Conservation (phyloP, 2,329 filamentous ascomycete genomes). For the Aureobasidium vineae region DNA sequence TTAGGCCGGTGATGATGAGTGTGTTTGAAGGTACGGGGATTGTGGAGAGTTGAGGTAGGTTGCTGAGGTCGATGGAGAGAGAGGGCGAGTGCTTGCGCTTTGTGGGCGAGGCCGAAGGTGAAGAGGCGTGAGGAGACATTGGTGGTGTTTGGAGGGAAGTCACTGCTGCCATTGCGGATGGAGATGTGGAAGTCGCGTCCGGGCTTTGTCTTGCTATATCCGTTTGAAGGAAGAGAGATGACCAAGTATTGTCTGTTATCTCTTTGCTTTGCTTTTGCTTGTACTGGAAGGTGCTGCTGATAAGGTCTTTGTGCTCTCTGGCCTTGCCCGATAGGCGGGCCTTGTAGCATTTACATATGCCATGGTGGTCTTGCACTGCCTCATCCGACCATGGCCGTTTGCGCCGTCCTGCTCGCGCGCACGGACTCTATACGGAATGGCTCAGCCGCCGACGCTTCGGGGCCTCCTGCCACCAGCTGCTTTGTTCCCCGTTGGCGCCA, state of each 20-base stretch:
- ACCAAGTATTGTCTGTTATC: background rate
- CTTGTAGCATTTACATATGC: background rate
- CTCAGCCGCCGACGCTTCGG: constrained; percentile 14
- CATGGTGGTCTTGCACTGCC: constrained; percentile 5
- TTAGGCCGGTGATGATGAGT: constrained; percentile 77
- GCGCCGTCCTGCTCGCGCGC: constrained; percentile 1
- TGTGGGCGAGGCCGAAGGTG: constrained; percentile 11
- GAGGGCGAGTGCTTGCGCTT: constrained; percentile 42
- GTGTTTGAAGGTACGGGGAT: constrained; percentile 80
- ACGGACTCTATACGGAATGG: background rate
- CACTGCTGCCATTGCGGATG: background rate
- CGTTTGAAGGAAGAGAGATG: background rate
- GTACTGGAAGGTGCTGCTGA: background rate
- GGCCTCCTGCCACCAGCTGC: background rate
- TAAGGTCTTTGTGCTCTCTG: background rate
- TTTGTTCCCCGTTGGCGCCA: background rate
- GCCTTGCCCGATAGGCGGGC: background rate
- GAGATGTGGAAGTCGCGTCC: background rate
- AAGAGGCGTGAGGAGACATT: constrained; percentile 14
- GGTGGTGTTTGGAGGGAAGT: constrained; percentile 9
- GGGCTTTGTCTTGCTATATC: constrained; percentile 1
- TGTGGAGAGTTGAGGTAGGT: constrained; percentile 64
- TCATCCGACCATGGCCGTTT: background rate
- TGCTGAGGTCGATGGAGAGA: constrained; percentile 71
- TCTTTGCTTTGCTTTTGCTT: constrained; percentile 6